A percentile compares a stretch with the other conserved stretches of the same genome.
phyloP scores from a whole-genome alignment of 495 filamentous ascomycete genomes.

The Diplogelasinospora grovesii region DNA sequence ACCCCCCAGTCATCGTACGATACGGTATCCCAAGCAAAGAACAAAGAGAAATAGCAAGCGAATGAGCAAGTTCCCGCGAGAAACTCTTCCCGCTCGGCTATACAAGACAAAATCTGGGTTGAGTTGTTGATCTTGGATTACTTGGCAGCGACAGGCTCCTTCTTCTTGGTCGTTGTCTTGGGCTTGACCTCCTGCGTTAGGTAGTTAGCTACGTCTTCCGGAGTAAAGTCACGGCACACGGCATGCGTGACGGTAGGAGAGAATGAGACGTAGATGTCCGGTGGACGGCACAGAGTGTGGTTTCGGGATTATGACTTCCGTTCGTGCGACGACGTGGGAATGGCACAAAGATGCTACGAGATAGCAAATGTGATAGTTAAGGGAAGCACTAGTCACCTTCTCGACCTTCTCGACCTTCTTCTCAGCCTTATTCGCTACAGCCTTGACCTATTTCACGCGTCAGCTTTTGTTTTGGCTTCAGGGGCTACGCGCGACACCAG shows the following conservation, averaged over 20 bases:
- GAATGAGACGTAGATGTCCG: constrained; percentile 2
- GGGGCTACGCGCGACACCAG: background rate
- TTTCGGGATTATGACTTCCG: no score
- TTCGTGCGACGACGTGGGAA: no score
- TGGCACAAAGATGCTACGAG: background rate
- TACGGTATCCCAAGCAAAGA: constrained; percentile 17
- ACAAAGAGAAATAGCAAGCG: constrained; percentile 7
- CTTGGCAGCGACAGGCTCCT: constrained; percentile 22
- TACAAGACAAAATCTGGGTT: background rate
- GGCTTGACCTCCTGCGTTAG: constrained; percentile 30
- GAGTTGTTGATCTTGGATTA: background rate
- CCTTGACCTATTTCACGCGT: constrained; percentile 37
- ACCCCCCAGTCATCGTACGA: constrained; percentile 3
- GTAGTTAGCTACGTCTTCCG: constrained; percentile 5
- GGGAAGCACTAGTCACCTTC: constrained; percentile 8
- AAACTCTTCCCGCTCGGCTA: no score
- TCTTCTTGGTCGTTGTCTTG: constrained; percentile 37
- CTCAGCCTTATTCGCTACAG: constrained; percentile 39
- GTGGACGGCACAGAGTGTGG: no score
- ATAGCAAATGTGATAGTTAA: no score
- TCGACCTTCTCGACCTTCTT: constrained; percentile 22
- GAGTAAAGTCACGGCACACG: background rate
- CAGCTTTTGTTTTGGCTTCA: constrained; percentile 12
- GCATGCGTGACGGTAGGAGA: background rate
- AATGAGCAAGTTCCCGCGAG: background rate